Evolutionary conservation across 169 alveolate species (phyloP).

Genomic region (Theileria parva): DNA sequence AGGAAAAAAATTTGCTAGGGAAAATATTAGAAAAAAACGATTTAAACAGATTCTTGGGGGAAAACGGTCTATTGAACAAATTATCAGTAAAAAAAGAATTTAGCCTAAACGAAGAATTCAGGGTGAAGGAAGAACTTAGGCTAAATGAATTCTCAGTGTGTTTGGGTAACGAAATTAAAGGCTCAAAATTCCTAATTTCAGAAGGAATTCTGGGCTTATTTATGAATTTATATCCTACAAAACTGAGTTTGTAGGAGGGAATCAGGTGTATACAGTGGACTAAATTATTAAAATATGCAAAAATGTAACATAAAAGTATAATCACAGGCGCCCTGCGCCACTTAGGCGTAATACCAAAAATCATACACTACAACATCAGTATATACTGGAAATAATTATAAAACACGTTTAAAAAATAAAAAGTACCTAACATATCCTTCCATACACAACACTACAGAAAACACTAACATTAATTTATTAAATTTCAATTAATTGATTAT

Average conservation of each 20-base stretch:
- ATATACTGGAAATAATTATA: background rate
- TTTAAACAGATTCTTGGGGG: too few relatives aligned
- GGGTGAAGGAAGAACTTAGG: background rate
- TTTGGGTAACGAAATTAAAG: background rate
- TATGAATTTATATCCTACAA: background rate
- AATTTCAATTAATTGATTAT: background rate
- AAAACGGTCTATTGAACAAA: too few relatives aligned
- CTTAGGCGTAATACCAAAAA: background rate
- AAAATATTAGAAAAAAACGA: too few relatives aligned
- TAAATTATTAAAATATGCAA: background rate
- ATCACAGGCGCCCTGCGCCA: slow-evolving; percentile 12
- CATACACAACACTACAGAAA: slow-evolving; percentile 4
- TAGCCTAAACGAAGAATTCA: too few relatives aligned
- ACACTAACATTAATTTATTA: background rate
- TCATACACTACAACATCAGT: slow-evolving; percentile 11
- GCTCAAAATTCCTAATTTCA: background rate
- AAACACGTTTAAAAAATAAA: background rate
- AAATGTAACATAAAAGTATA: background rate
- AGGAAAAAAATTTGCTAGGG: too few relatives aligned
- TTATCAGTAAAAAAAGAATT: too few relatives aligned
- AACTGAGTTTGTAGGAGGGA: background rate
- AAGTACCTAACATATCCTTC: background rate
- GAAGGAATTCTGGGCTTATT: background rate
- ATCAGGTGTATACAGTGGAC: background rate
- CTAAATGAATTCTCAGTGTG: background rate